Percentiles rank a stretch among this genome's conserved stretches.
phyloP scores from a whole-genome alignment of 305 asterid species.

The Fraxinus sp. region DNA sequence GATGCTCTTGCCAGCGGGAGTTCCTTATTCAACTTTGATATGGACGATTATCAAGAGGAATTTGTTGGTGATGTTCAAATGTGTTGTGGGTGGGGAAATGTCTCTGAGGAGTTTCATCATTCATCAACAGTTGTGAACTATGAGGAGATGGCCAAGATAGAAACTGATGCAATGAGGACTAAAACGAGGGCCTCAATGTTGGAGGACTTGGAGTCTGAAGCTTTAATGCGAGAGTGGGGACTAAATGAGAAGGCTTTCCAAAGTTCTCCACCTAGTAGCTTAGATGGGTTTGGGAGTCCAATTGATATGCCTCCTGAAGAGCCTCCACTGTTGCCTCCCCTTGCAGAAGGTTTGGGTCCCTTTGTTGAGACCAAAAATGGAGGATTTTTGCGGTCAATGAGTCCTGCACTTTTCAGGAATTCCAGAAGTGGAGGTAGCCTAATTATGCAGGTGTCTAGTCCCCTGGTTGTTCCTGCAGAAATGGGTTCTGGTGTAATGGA shows the following conservation, averaged over 20 bases:
- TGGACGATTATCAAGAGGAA: no score
- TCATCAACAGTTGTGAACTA: neutral
- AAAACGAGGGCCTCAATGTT: neutral
- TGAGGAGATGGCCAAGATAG: neutral
- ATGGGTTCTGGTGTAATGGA: constrained; percentile 88
- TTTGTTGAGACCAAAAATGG: constrained; percentile 78
- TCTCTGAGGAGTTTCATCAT: no score
- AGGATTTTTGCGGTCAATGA: constrained; percentile 88
- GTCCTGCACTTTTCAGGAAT: constrained; percentile 60
- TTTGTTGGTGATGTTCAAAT: no score
- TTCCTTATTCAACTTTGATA: neutral
- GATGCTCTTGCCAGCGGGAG: neutral
- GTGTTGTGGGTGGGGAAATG: no score
- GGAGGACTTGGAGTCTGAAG: constrained; percentile 36
- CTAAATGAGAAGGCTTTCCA: constrained; percentile 62
- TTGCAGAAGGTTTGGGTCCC: constrained; percentile 82
- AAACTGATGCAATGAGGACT: neutral
- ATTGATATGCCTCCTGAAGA: constrained; percentile 49
- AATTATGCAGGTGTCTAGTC: constrained; percentile 89
- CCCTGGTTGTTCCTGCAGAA: constrained; percentile 94
- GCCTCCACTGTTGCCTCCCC: constrained; percentile 59
- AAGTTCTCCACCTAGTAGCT: constrained; percentile 52
- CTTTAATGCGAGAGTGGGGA: constrained; percentile 84
- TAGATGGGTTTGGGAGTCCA: constrained; percentile 65
- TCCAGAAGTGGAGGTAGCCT: constrained; percentile 72